A percentile compares a stretch with the other conserved stretches of the same genome.
Evolutionary conservation across 768 basidiomycete genomes (phyloP).

Genomic region (Calocybe indica): DNA sequence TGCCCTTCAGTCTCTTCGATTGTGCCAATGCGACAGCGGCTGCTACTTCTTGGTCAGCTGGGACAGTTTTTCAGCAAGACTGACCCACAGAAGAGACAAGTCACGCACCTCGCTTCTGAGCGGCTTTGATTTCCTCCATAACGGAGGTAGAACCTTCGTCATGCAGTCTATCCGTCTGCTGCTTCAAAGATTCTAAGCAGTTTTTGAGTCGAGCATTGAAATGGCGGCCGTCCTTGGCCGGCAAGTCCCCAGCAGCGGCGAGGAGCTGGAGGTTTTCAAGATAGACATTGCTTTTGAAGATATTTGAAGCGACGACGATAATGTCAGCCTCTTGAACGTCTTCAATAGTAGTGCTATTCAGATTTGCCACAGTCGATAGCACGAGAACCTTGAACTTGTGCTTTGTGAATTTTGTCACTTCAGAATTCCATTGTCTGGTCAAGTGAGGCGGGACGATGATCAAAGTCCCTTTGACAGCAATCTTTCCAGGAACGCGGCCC

Average conservation of each 20-base stretch:
- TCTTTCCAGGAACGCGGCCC: conserved; percentile 50
- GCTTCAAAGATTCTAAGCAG: conserved; percentile 47
- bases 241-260: conserved; percentile 62
- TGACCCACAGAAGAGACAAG: neutral
- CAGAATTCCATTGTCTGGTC: conserved; percentile 84
- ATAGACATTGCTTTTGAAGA: conserved; percentile 79
- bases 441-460: conserved; percentile 88
- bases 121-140: conserved; percentile 56
- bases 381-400: conserved; percentile 54
- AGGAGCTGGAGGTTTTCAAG: conserved; percentile 70
- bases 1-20: conserved; percentile 73
- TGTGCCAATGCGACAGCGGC: conserved; percentile 32
- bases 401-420: conserved; percentile 76
- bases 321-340: conserved; percentile 79
- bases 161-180: conserved; percentile 65
- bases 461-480: conserved; percentile 76
- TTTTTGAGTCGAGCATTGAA: conserved; percentile 80
- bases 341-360: conserved; percentile 70
- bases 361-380: conserved; percentile 60
- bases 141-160: conserved; percentile 60
- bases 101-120: conserved; percentile 51
- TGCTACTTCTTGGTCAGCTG: conserved; percentile 48
- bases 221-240: conserved; percentile 78
- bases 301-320: conserved; percentile 76
- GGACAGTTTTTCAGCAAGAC: conserved; percentile 5